A percentile compares a stretch with the other conserved stretches of the same genome.
These are phyloP conservation scores for Rhynchospora tenuis DNA, from an alignment of 176 grass and related monocot genomes.

Conservation along the genomic window DNA sequence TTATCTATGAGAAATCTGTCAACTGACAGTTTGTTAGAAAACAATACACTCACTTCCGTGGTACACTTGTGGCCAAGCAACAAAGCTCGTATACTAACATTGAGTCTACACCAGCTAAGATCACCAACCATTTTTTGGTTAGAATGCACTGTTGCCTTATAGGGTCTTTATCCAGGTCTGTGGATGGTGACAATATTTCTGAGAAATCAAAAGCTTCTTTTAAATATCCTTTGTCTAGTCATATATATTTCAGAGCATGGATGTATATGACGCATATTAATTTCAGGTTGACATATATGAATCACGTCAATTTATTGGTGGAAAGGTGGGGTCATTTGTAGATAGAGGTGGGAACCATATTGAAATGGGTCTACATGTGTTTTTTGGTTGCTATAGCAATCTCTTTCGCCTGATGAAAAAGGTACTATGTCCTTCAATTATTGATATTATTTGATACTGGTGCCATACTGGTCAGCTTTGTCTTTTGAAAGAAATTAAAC, in stretches of 20 bases:
- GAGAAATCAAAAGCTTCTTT: not conserved
- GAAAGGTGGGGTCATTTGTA: constrained; percentile 93
- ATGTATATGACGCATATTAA: not conserved
- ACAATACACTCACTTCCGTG: too few species aligned
- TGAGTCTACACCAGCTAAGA: not conserved
- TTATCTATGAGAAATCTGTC: not conserved
- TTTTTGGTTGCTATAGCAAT: constrained; percentile 98
- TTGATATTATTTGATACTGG: not conserved
- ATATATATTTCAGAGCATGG: not conserved
- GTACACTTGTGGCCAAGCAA: not conserved
- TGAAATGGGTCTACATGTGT: constrained; percentile 95
- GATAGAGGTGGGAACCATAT: constrained; percentile 91
- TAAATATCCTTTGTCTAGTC: too few species aligned
- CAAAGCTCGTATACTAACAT: not conserved
- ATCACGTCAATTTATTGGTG: constrained; percentile 69
- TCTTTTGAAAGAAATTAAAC: constrained; percentile 10
- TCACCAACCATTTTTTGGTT: not conserved
- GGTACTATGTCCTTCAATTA: constrained; percentile 18
- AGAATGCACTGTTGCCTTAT: not conserved
- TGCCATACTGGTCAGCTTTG: not conserved
- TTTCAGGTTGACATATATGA: constrained; percentile 95
- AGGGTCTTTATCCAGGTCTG: not conserved
- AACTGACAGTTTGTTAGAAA: not conserved
- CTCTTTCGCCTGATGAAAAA: constrained; percentile 98
- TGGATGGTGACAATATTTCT: not conserved